Conservation (phyloP, 257 asterid species). For the Mentha longifolia region DNA sequence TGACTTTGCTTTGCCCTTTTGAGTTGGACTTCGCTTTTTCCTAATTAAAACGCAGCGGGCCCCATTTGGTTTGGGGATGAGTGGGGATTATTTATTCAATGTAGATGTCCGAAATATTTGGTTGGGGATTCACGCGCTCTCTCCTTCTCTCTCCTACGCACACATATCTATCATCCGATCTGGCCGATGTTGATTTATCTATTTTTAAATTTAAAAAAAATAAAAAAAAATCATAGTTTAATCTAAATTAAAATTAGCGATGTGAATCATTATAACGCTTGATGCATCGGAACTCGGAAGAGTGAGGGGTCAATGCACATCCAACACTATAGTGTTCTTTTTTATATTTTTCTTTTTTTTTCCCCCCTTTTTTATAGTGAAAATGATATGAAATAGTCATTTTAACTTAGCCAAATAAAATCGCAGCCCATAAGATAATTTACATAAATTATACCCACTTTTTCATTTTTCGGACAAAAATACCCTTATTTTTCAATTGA, state of each 20-base stretch:
- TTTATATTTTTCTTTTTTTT: not conserved
- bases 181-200: not conserved
- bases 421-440: too few species aligned
- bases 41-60: not conserved
- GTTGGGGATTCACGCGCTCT: not conserved
- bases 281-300: not conserved
- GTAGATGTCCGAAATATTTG: not conserved
- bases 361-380: too few species aligned
- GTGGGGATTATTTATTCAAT: too few species aligned
- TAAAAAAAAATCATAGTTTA: too few species aligned
- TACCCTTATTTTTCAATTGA: too few species aligned
- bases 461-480: too few species aligned
- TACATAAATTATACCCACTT: too few species aligned
- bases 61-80: not conserved
- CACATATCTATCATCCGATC: not conserved
- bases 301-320: not conserved
- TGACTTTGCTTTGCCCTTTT: not conserved
- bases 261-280: not conserved
- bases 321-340: not conserved
- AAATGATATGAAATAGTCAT: too few species aligned
- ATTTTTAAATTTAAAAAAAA: not conserved
- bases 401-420: too few species aligned
- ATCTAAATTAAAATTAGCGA: not conserved
- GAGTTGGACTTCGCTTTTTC: not conserved
- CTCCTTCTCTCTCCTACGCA: conserved; percentile 11